These are phyloP conservation scores for Leavenworthia alabamica DNA, from an alignment of 345 rosid genomes.

Conservation along the genomic window DNA sequence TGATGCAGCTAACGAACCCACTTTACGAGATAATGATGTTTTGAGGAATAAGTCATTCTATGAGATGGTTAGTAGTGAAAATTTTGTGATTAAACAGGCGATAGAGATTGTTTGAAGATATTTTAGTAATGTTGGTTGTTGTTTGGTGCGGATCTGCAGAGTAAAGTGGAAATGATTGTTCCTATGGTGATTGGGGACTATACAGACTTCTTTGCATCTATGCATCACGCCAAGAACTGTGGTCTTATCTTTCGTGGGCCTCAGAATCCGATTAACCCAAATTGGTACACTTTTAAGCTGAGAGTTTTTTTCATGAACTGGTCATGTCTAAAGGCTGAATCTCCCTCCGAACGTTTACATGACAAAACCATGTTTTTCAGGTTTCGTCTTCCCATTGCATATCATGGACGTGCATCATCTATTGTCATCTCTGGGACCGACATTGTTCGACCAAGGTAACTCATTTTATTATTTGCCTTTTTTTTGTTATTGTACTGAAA, in stretches of 20 bases:
- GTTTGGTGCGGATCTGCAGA: constrained; percentile 35
- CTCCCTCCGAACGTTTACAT: constrained; percentile 1
- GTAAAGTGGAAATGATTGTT: constrained; percentile 74
- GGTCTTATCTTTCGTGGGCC: constrained; percentile 89
- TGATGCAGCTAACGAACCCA: constrained; percentile 60
- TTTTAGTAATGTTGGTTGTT: not conserved
- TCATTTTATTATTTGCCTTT: not conserved
- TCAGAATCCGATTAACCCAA: constrained; percentile 55
- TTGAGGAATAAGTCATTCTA: constrained; percentile 59
- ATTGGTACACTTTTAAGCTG: constrained; percentile 49
- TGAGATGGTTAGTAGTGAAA: constrained; percentile 47
- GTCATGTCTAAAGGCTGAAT: not conserved
- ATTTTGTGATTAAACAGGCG: not conserved
- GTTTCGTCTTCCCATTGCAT: constrained; percentile 95
- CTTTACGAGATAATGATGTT: constrained; percentile 58
- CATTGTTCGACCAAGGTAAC: constrained; percentile 74
- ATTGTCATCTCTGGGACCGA: constrained; percentile 85
- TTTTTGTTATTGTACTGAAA: not conserved
- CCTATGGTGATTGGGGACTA: constrained; percentile 90
- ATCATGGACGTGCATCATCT: constrained; percentile 95
- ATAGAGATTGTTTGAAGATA: not conserved
- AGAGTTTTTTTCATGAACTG: not conserved
- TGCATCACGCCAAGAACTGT: constrained; percentile 92
- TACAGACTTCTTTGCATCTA: constrained; percentile 87
- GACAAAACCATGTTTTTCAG: constrained; percentile 36